Evolutionary conservation across 2,329 filamentous ascomycete species (phyloP).

Genomic region (Aspergillus sp.): DNA sequence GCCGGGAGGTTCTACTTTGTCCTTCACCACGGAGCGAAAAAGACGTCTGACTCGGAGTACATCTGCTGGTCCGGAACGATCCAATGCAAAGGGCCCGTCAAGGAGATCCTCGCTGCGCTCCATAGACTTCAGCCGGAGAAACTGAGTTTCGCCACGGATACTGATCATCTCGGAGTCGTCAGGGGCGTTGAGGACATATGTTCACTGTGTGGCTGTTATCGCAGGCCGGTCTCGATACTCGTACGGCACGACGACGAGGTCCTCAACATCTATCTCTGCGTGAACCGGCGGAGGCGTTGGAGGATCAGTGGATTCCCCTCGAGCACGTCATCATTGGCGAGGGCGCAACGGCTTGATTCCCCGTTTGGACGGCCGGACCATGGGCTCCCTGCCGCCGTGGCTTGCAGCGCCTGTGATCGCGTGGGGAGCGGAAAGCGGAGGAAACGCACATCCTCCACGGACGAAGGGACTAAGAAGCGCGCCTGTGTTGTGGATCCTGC

Average conservation of each 20-base stretch:
- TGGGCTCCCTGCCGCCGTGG: background rate
- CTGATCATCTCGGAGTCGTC: slow-evolving; percentile 5
- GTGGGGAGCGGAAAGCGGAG: background rate
- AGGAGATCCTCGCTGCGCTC: slow-evolving; percentile 11
- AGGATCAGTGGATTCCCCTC: slow-evolving; percentile 11
- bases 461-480: background rate
- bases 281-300: slow-evolving; percentile 7
- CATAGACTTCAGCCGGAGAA: slow-evolving; percentile 15
- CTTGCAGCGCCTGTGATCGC: slow-evolving; percentile 5
- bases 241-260: slow-evolving; percentile 1
- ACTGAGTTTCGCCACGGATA: slow-evolving; percentile 13
- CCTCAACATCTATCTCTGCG: slow-evolving; percentile 10
- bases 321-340: slow-evolving; percentile 4
- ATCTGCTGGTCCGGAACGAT: slow-evolving; percentile 6
- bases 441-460: background rate
- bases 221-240: slow-evolving; percentile 7
- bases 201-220: slow-evolving; percentile 7
- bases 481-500: background rate
- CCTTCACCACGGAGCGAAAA: background rate
- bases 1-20: slow-evolving; percentile 18
- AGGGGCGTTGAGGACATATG: slow-evolving; percentile 5
- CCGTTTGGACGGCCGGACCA: slow-evolving; percentile 9
- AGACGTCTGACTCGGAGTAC: background rate
- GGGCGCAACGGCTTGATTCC: slow-evolving; percentile 5
- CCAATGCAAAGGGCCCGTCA: slow-evolving; percentile 15